Evolutionary conservation across 345 rosid species (phyloP), one percentile per base, ranked within the genome.

Genomic region (Dovyalis caffra): DNA sequence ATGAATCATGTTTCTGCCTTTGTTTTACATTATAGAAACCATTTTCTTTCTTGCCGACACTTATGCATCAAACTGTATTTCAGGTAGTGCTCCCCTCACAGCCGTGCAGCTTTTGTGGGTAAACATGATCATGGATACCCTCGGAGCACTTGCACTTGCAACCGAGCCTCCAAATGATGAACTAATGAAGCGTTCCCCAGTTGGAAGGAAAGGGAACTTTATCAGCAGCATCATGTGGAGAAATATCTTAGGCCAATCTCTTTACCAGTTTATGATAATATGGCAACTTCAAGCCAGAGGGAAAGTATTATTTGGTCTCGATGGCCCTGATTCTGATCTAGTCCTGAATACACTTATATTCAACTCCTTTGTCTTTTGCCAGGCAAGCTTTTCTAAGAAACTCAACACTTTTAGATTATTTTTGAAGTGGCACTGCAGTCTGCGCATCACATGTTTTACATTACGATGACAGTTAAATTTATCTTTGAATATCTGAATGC

Each of bases 181-280:
- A 66, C 26, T 80, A 5, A 80, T 80, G 83, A 76, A 80, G 64
- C 83, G 79, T 4, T 6, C 76, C 53, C 79, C 83, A 15, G 83
- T 80, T 67, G 83, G 83, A 68, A 72, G 83, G 79, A 80, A 72
- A 70, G 74, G 92, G 14, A 91, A 92, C 72, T 92, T 92, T 78
- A 94, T 94, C 76, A 90, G 88, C 67, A 94, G 90, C 61, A 92
- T 90, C 9, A 94, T 92, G 98, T 92, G 98, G 98, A 91, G 98
- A 75, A 94, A 94, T 84, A 92, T 94, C 60, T 68, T 94, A 60
- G 98, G 98, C 70, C 97, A 94, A 70, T 78, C 98, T 40, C 28
- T 90, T 14, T 94, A 90, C 69, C 83, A 80, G 73, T 80, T 80
- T 33, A 37, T 76, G 65, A 73, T 80, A 6, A 80, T 80, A 71